Percentiles rank a stretch among this genome's conserved stretches.
Conservation (phyloP, 202 grass and related monocot species). For the Panicum virgatum region DNA sequence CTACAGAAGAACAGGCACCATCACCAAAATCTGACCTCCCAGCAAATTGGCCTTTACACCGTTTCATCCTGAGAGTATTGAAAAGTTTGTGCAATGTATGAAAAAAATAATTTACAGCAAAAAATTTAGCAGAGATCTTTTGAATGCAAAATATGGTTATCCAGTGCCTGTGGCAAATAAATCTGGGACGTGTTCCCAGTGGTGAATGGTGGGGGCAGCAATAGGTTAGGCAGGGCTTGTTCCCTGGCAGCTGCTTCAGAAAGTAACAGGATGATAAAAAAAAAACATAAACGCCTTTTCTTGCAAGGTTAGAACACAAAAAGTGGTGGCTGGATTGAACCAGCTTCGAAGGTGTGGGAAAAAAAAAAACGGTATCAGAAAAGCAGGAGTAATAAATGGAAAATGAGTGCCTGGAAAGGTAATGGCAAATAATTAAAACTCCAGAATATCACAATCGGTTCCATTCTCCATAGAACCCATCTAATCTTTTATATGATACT, state of each 20-base stretch:
- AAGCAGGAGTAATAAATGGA: background rate
- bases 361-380: background rate
- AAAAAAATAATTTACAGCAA: constrained; percentile 23
- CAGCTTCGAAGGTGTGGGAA: background rate
- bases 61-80: constrained; percentile 57
- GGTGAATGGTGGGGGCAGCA: background rate
- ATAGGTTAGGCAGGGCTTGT: background rate
- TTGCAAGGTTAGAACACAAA: background rate
- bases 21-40: constrained; percentile 57
- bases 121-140: background rate
- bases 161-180: constrained; percentile 6
- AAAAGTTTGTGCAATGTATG: constrained; percentile 12
- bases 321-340: background rate
- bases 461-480: constrained; percentile 9
- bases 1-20: constrained; percentile 44
- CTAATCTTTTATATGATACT: background rate
- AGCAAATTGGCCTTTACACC: constrained; percentile 69
- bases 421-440: background rate
- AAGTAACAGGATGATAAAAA: background rate
- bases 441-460: background rate
- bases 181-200: background rate
- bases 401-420: constrained; percentile 3
- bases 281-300: background rate
- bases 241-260: constrained; percentile 2
- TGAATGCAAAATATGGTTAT: constrained; percentile 17